These are phyloP conservation scores for Metschnikowia colocasiae DNA, from an alignment of 805 yeast species.

Conservation along the genomic window DNA sequence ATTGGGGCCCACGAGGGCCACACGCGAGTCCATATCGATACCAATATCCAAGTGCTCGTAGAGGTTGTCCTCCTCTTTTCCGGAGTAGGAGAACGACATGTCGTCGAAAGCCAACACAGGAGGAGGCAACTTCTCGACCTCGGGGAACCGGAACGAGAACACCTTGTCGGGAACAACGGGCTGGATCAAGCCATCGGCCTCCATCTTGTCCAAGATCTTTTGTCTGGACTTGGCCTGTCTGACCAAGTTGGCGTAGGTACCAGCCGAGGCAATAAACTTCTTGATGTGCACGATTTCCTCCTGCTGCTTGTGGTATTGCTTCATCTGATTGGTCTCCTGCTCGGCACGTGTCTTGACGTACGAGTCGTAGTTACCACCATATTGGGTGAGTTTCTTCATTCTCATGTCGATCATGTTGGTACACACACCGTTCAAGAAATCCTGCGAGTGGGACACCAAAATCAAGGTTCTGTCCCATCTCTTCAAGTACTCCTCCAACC, in stretches of 20 bases:
- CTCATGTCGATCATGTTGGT: constrained; percentile 98
- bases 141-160: constrained; percentile 90
- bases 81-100: constrained; percentile 89
- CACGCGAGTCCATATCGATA: constrained; percentile 98
- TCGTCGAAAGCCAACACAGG: constrained; percentile 97
- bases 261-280: constrained; percentile 98
- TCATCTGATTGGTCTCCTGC: constrained; percentile 95
- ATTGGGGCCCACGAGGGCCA: constrained; percentile 96
- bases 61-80: constrained; percentile 76
- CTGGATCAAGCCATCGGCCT: constrained; percentile 95
- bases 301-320: constrained; percentile 94
- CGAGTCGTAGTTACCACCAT: constrained; percentile 98
- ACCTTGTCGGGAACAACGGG: constrained; percentile 92
- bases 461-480: constrained; percentile 91
- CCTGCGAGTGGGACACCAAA: constrained; percentile 96
- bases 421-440: constrained; percentile 99
- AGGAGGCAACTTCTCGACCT: constrained; percentile 95
- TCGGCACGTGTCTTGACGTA: constrained; percentile 93
- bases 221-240: constrained; percentile 99
- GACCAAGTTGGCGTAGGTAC: constrained; percentile 98
- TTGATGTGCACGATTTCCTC: constrained; percentile 98
- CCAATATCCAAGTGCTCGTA: constrained; percentile 92
- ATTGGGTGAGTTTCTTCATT: constrained; percentile 63
- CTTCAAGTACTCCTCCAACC: constrained; percentile 98
- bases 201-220: constrained; percentile 99